Evolutionary conservation across 176 grass and related monocot genomes (phyloP), one percentile per base, ranked within the genome.

Genomic region (Triticum turgidum): DNA sequence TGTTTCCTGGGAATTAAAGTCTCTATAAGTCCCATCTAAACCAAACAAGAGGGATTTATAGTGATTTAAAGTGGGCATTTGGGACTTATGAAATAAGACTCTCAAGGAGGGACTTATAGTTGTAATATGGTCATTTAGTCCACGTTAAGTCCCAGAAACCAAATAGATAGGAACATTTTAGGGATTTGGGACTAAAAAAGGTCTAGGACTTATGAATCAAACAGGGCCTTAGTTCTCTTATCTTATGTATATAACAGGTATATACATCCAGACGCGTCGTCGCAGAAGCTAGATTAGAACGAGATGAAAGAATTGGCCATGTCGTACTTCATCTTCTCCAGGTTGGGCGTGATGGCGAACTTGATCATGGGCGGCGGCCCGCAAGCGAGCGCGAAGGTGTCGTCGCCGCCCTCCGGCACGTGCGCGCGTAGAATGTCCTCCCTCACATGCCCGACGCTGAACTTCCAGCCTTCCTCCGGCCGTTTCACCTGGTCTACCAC

Each of bases 251-350:
- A 22, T 44, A 61, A 34, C 67, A 86, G 14, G 14, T 85, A 89
- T 74, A 63, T 68, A 94, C 74, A 78, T 80, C 5, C n/a, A 61
- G 51, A 30, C 51, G 24, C 20, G 9, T 45, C 9, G 27, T 63
- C 33, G 45, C 33, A 59, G 15, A 61, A 5, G 11, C 44, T n/a
- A 37, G 39, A 22, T 14, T 24, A 97, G 83, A 97, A 94, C 0
- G 76, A 59, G 83, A 94, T 82, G 76, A 89, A 97, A 33, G 94
- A 93, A 68, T 69, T 88, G 13, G 82, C 81, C 66, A 95, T 70
- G 80, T 99, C 89, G 73, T 96, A 91, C 76, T 94, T 94, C 92
- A 99, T 92, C 85, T 96, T 99, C 92, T 96, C 97, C 77, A 99
- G 67, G 76, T 94, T 96, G 11, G 97, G 94, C 62, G 72, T 69